A percentile compares a stretch with the other conserved stretches of the same genome.
These are phyloP conservation scores for Hypocrella siamensis DNA, from an alignment of 2,329 filamentous ascomycete genomes.

Conservation along the genomic window DNA sequence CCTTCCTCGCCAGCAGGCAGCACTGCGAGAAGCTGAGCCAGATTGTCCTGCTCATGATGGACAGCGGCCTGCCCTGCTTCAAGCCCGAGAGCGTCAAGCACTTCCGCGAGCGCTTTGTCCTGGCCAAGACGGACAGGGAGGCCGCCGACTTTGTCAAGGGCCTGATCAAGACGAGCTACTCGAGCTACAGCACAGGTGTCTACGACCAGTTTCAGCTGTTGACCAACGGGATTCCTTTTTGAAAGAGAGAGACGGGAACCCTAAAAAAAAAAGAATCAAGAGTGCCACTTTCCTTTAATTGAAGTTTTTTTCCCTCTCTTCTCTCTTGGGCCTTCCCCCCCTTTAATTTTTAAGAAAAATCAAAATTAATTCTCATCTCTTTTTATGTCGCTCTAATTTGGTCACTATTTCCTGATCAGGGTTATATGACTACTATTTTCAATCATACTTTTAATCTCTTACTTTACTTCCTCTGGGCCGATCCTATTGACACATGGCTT, in stretches of 20 bases:
- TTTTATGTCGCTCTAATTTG: no score
- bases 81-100: slow-evolving; percentile 89
- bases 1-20: slow-evolving; percentile 75
- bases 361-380: no score
- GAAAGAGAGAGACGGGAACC: background rate
- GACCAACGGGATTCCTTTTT: slow-evolving; percentile 96
- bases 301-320: background rate
- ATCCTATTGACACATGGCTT: no score
- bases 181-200: slow-evolving; percentile 79
- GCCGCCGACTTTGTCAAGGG: slow-evolving; percentile 89
- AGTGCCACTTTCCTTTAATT: background rate
- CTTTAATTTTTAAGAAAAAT: background rate
- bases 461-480: no score
- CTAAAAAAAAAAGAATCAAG: background rate
- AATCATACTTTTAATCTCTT: no score
- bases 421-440: no score
- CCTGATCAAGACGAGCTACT: slow-evolving; percentile 77
- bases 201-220: slow-evolving; percentile 97
- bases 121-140: slow-evolving; percentile 82
- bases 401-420: no score
- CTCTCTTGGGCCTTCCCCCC: background rate
- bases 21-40: slow-evolving; percentile 81
- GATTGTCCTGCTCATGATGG: slow-evolving; percentile 88
- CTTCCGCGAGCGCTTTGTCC: slow-evolving; percentile 81
- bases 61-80: slow-evolving; percentile 91